phyloP scores from a whole-genome alignment of 139 green algal species.

The Auxenochlorella pyrenoidosa region DNA sequence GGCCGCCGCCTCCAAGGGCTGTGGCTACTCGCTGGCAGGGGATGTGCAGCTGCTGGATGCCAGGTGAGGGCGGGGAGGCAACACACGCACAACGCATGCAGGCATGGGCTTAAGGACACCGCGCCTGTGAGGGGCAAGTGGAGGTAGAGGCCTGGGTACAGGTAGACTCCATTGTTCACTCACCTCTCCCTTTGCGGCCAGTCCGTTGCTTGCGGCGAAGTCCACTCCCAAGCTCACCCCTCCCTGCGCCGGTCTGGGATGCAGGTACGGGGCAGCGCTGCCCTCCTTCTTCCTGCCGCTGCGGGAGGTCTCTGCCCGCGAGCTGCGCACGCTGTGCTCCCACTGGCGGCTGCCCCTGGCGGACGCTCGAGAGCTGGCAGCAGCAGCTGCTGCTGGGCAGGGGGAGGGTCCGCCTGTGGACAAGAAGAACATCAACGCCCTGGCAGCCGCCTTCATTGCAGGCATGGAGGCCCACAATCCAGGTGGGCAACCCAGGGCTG shows the following conservation, averaged over 20 bases:
- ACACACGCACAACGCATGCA: too few species aligned
- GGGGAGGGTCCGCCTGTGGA: not conserved
- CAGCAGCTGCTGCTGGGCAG: not conserved
- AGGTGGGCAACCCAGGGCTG: not conserved
- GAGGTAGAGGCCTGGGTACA: too few species aligned
- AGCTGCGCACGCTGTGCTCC: slow-evolving; percentile 19
- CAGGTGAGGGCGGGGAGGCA: slow-evolving; percentile 8
- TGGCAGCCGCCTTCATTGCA: slow-evolving; percentile 33
- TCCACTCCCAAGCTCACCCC: too few species aligned
- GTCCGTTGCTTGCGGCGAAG: too few species aligned
- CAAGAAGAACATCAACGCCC: slow-evolving; percentile 38
- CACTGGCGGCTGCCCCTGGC: slow-evolving; percentile 20
- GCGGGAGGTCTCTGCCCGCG: slow-evolving; percentile 29
- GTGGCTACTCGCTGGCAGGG: slow-evolving; percentile 69
- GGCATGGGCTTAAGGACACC: too few species aligned
- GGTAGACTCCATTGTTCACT: too few species aligned
- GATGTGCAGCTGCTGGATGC: slow-evolving; percentile 70
- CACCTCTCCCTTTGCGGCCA: too few species aligned
- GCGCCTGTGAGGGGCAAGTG: too few species aligned
- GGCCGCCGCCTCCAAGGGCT: slow-evolving; percentile 73
- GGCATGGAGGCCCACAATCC: slow-evolving; percentile 39
- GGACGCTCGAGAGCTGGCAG: not conserved
- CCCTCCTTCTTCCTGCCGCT: slow-evolving; percentile 36
- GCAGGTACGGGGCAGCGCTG: slow-evolving; percentile 17
- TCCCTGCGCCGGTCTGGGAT: not conserved